Evolutionary conservation across 495 filamentous ascomycete species (phyloP).

Genomic region (Penicillium flavigenum): DNA sequence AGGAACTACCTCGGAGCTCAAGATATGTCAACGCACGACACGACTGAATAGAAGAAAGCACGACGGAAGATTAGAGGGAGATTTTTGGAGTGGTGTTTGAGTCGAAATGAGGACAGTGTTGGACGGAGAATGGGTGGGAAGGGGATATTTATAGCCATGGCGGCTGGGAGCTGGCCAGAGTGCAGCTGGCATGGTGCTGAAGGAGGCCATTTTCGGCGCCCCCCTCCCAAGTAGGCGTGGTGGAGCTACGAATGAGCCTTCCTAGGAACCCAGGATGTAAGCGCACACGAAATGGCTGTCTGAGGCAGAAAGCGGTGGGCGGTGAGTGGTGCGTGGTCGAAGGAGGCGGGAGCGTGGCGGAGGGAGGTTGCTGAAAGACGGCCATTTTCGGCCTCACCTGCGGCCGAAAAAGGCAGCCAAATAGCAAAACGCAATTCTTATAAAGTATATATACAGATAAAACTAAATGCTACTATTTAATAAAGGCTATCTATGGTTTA

Average conservation of each 20-base stretch:
- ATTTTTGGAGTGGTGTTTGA: conserved; percentile 12
- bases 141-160: conserved; percentile 15
- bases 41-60: conserved; percentile 13
- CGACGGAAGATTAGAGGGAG: conserved; percentile 7
- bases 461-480: too few relatives aligned
- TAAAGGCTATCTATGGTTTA: too few relatives aligned
- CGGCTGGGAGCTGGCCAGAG: conserved; percentile 12
- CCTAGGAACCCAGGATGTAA: conserved; percentile 1
- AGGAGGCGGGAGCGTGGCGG: too few relatives aligned
- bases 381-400: too few relatives aligned
- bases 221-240: neutral
- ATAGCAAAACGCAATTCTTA: too few relatives aligned
- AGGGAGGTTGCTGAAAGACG: too few relatives aligned
- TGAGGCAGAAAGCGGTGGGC: conserved; percentile 8
- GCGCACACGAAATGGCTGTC: conserved; percentile 10
- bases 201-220: neutral
- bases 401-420: too few relatives aligned
- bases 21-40: conserved; percentile 4
- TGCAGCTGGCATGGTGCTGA: conserved; percentile 11
- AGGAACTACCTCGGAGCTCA: conserved; percentile 12
- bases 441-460: too few relatives aligned
- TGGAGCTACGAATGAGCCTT: conserved; percentile 4
- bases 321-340: neutral
- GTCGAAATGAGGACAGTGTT: conserved; percentile 10
- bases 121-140: conserved; percentile 7